Percentiles rank a stretch among this genome's conserved stretches.
Conservation (phyloP, 257 asterid species). For the Jaltomata sinuosa region DNA sequence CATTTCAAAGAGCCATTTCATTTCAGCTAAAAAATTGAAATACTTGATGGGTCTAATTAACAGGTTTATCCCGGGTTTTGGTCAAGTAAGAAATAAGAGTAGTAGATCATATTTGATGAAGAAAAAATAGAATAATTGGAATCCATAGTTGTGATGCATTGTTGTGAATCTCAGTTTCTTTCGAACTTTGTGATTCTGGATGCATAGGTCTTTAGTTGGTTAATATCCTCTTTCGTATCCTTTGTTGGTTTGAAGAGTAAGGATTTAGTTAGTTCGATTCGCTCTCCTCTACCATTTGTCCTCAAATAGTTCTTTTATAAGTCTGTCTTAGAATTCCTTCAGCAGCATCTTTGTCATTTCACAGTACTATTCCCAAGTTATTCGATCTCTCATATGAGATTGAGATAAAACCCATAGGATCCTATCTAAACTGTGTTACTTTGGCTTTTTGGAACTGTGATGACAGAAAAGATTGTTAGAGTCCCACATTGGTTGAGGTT, state of each 20-base stretch:
- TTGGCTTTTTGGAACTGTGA: neutral
- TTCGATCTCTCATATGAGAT: neutral
- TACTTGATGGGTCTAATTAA: neutral
- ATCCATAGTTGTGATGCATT: neutral
- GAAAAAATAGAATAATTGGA: neutral
- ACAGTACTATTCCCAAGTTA: neutral
- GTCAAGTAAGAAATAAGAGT: neutral
- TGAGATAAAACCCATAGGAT: neutral
- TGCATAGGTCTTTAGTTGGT: neutral
- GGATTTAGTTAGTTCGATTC: neutral
- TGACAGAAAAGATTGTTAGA: neutral
- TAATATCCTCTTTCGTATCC: neutral
- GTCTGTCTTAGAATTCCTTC: neutral
- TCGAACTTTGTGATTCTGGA: neutral
- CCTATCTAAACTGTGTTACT: neutral
- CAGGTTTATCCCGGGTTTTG: neutral
- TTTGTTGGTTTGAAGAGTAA: neutral
- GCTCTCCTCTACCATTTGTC: neutral
- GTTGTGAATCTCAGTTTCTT: neutral
- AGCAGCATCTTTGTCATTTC: neutral
- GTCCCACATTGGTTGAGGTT: neutral
- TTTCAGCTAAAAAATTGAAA: neutral
- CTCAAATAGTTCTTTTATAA: neutral
- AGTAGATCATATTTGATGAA: neutral
- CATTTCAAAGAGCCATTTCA: neutral